Conservation (phyloP, 148 eudicot genomes). For the Gaultheria prostrata region DNA sequence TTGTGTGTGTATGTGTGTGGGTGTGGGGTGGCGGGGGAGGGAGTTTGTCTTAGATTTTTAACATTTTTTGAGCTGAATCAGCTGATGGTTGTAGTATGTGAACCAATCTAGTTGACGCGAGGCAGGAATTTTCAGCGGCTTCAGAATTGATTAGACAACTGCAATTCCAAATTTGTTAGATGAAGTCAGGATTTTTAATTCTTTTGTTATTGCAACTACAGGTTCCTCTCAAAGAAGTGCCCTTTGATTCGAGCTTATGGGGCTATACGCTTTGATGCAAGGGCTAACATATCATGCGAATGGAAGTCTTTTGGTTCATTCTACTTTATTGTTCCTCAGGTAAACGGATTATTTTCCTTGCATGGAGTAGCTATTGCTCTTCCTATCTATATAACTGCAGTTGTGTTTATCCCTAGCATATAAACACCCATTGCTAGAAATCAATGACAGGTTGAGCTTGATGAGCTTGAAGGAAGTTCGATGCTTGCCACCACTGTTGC, state of each 20-base stretch:
- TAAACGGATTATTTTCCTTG: slow-evolving; percentile 24
- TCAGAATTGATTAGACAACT: background rate
- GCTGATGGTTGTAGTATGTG: background rate
- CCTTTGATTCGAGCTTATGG: slow-evolving; percentile 96
- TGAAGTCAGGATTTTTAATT: background rate
- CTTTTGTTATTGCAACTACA: slow-evolving; percentile 21
- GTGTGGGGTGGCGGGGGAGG: too few relatives aligned
- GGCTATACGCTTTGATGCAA: slow-evolving; percentile 91
- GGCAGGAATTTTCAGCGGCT: background rate
- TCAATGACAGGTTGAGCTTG: slow-evolving; percentile 81
- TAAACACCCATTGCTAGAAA: slow-evolving; percentile 37
- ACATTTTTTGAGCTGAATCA: background rate
- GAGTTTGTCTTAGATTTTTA: background rate
- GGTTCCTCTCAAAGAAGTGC: slow-evolving; percentile 81
- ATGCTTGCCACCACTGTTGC: slow-evolving; percentile 81
- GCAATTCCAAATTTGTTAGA: background rate
- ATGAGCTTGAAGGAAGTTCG: slow-evolving; percentile 88
- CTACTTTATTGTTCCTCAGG: slow-evolving; percentile 96
- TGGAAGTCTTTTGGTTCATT: slow-evolving; percentile 94
- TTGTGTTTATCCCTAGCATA: slow-evolving; percentile 27
- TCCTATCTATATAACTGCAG: background rate
- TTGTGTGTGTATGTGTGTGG: too few relatives aligned
- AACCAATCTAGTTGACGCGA: background rate
- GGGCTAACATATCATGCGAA: slow-evolving; percentile 59
- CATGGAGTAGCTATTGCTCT: background rate